Evolutionary conservation across 2,329 filamentous ascomycete genomes (phyloP).

Genomic region (Trichoderma guizhouense): DNA sequence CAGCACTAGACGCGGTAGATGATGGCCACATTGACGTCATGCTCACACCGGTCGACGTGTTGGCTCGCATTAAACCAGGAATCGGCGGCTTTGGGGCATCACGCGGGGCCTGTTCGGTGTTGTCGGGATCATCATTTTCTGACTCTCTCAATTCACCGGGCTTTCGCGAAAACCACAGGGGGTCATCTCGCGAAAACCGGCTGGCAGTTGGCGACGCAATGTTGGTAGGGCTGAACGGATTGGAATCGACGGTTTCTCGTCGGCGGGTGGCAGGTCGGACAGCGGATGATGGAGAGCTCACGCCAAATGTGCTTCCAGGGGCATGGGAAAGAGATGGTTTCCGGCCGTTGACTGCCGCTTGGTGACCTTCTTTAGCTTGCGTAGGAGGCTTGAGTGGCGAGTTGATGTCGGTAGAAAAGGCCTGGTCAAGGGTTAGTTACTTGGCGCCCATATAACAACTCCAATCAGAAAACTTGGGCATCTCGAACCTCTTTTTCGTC

Average conservation of each 20-base stretch:
- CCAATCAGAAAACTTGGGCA: neutral
- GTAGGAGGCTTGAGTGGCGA: constrained; percentile 84
- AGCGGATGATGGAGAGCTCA: constrained; percentile 69
- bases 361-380: constrained; percentile 64
- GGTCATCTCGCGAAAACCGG: constrained; percentile 62
- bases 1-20: constrained; percentile 61
- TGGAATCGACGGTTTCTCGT: constrained; percentile 74
- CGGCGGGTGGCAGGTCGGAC: constrained; percentile 73
- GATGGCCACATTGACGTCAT: constrained; percentile 44
- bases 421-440: constrained; percentile 45
- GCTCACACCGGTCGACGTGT: constrained; percentile 47
- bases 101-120: constrained; percentile 29
- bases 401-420: constrained; percentile 84
- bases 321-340: constrained; percentile 80
- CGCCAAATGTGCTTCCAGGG: constrained; percentile 60
- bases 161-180: constrained; percentile 56
- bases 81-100: constrained; percentile 38
- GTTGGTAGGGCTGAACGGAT: constrained; percentile 52
- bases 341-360: constrained; percentile 62
- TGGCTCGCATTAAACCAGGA: constrained; percentile 51
- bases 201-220: constrained; percentile 60
- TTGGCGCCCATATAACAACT: neutral
- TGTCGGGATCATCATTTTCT: constrained; percentile 52
- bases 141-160: constrained; percentile 52
- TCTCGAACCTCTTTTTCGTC: constrained; percentile 58